Percentiles rank a stretch among this genome's conserved stretches.
Evolutionary conservation across 192 early-diverging fungal genomes (phyloP).

Genomic region (Backusella macrospora): DNA sequence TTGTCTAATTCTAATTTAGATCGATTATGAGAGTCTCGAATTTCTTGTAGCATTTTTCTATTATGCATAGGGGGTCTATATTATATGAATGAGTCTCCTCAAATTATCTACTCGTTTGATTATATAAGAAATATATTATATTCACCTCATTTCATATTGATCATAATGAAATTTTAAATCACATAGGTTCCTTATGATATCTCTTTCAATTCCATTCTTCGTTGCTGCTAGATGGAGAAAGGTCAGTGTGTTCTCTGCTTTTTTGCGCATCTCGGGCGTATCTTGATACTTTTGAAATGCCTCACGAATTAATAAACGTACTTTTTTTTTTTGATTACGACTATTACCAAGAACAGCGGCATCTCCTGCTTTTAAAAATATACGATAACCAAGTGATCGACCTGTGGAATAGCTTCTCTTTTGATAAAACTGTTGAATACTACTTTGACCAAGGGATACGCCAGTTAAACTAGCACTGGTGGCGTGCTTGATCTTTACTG

Average conservation of each 20-base stretch:
- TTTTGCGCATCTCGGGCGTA: not conserved
- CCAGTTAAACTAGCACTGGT: slow-evolving; percentile 39
- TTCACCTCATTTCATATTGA: slow-evolving; percentile 18
- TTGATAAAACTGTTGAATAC: slow-evolving; percentile 23
- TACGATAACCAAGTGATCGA: not conserved
- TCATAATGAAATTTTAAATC: slow-evolving; percentile 7
- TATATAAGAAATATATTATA: not conserved
- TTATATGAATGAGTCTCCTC: not conserved
- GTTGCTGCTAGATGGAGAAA: slow-evolving; percentile 18
- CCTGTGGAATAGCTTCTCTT: not conserved
- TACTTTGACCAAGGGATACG: not conserved
- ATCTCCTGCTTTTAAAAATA: slow-evolving; percentile 17
- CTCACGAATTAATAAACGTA: slow-evolving; percentile 10
- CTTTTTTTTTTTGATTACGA: not conserved
- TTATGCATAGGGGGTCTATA: slow-evolving; percentile 27
- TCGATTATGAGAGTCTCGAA: slow-evolving; percentile 7
- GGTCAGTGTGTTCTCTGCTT: slow-evolving; percentile 16
- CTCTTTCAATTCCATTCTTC: slow-evolving; percentile 13
- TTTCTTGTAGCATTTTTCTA: slow-evolving; percentile 11
- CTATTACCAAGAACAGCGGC: not conserved
- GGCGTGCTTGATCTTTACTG: slow-evolving; percentile 22
- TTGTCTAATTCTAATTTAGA: slow-evolving; percentile 20
- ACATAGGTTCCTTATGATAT: slow-evolving; percentile 24
- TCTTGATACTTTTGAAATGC: slow-evolving; percentile 7
- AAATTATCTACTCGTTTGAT: not conserved